Evolutionary conservation across 2,329 filamentous ascomycete genomes (phyloP).

Genomic region (Tolypocladium ovalisporum): DNA sequence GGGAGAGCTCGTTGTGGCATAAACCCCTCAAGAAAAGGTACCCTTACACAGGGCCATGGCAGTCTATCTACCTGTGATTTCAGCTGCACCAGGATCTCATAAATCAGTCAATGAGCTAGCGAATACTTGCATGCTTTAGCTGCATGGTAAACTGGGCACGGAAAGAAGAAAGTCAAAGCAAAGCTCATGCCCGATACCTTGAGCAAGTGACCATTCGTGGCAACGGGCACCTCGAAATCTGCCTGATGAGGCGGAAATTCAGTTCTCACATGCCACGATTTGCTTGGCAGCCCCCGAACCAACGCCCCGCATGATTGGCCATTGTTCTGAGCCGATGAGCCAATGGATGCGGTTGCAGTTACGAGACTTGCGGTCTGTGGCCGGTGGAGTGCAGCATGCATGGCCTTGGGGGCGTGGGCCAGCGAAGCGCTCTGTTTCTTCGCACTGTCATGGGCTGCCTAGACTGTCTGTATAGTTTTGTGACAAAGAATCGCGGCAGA

Average conservation of each 20-base stretch:
- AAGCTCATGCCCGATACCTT: not conserved
- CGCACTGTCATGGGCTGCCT: not conserved
- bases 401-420: not conserved
- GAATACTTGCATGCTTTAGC: not conserved
- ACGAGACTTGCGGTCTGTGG: not conserved
- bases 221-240: not conserved
- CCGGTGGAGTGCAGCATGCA: not conserved
- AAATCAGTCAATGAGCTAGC: not conserved
- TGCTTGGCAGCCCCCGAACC: not conserved
- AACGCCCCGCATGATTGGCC: not conserved
- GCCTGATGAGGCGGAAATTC: not conserved
- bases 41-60: not conserved
- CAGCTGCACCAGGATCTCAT: not conserved
- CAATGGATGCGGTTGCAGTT: not conserved
- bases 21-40: not conserved
- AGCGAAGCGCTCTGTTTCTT: not conserved
- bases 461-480: no score
- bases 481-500: no score
- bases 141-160: not conserved
- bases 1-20: not conserved
- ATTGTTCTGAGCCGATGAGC: not conserved
- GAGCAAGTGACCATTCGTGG: not conserved
- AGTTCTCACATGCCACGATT: not conserved
- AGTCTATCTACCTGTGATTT: not conserved
- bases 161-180: not conserved